Percentiles rank a stretch among this genome's conserved stretches.
Evolutionary conservation across 2,329 filamentous ascomycete genomes (phyloP).

Genomic region (Periconia sp.): DNA sequence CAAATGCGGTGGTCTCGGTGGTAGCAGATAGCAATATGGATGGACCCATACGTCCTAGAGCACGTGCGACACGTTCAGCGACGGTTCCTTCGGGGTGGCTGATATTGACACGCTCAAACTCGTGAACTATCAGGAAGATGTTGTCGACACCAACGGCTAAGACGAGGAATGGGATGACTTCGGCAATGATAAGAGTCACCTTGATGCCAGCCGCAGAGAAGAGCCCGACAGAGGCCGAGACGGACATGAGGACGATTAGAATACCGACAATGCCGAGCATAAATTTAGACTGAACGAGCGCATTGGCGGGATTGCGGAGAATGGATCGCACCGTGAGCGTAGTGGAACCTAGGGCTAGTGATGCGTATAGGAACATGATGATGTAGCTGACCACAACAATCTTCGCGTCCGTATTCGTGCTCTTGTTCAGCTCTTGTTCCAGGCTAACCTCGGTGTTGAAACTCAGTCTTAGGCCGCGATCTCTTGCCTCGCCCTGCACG

Average conservation of each 20-base stretch:
- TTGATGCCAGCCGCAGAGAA: constrained; percentile 93
- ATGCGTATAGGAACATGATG: constrained; percentile 98
- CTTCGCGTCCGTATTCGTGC: constrained; percentile 96
- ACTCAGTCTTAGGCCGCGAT: constrained; percentile 82
- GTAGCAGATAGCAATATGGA: constrained; percentile 95
- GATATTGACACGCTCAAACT: constrained; percentile 93
- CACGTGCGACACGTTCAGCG: constrained; percentile 82
- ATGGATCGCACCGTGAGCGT: constrained; percentile 79
- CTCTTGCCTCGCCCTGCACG: constrained; percentile 79
- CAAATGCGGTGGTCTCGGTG: constrained; percentile 92
- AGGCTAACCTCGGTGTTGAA: constrained; percentile 96
- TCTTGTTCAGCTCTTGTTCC: constrained; percentile 96
- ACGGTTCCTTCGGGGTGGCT: constrained; percentile 89
- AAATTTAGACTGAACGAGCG: constrained; percentile 95
- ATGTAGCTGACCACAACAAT: constrained; percentile 97
- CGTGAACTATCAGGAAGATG: constrained; percentile 97
- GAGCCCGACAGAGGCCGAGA: constrained; percentile 90
- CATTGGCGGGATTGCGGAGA: constrained; percentile 79
- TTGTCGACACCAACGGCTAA: constrained; percentile 97
- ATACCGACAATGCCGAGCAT: constrained; percentile 94
- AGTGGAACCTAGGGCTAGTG: constrained; percentile 87
- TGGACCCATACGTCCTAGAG: constrained; percentile 94
- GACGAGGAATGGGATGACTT: constrained; percentile 97
- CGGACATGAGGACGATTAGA: constrained; percentile 95
- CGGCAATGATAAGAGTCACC: constrained; percentile 95